Base-by-base conservation (phyloP, 768 basidiomycete genomes). In the Rhizopogon vesiculosus region DNA sequence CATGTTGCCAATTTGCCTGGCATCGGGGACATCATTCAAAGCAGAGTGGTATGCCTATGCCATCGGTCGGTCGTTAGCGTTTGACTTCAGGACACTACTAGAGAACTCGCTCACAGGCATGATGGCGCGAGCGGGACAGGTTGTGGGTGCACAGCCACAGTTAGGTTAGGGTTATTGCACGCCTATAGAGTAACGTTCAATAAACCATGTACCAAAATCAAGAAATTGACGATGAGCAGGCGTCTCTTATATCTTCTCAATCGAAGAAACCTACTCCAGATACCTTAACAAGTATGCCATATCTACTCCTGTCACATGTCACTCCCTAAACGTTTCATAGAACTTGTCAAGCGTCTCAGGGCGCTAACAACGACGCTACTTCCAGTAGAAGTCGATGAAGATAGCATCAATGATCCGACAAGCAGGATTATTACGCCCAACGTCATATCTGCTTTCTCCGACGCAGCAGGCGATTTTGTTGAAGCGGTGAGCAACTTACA, bases 41-140 rank as follows among this genome's bases (percentile, higher is more conserved):
- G 91, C 76, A 3, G 97, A 98, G 72, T 99, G 96, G 69, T 99
- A 99, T 19, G 96, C 96, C 97, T 98, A 50, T n/a, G 7, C 16
- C 9, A 9, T 25, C 18, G 19, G 57, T 15, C 18, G 6, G 16
- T 28, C 54, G 13, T 53, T 31, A 55, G 48, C 33, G 16, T 19
- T 31, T 16, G 3, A 16, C 51, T 53, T 40, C 33, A 10, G 35
- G 43, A 56, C 39, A 10, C 8, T 15, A 29, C 50, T 12, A 53
- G 33, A 35, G 50, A 42, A 41, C 42, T 39, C 18, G 76, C 83
- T 72, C 65, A 83, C 83, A 41, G 83, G 83, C 83, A 84, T 84
- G 35, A 5, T 38, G 49, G 56, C 58, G 57, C 49, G 12, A 59
- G 53, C 41, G 48, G 54, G 59, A 49, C 53, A 64, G 59, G 66